Base-by-base conservation (phyloP, 805 yeast genomes). In the Zygoascus biomembranicola region DNA sequence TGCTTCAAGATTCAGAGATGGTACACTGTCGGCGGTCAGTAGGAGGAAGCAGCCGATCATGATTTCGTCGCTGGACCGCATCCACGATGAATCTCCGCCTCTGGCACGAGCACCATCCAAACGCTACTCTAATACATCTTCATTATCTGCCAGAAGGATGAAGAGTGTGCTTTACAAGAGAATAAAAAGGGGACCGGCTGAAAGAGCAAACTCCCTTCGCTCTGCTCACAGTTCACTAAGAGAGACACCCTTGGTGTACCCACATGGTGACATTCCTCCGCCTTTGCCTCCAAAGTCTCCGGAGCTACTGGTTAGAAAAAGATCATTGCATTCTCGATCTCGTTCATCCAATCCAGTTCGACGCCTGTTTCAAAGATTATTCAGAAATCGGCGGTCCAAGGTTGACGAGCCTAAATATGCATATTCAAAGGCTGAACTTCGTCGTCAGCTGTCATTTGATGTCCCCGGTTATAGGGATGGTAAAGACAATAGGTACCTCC, bases 11-110 rank as follows among this genome's bases (percentile, higher is more conserved):
- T 10, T 53, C 18, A 26, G 18, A 14, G 56, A 53, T 26, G 20
- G 44, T 32, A 52, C 55, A 10, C 37, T 23, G 26, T 46, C 47
- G 23, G 56, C 50, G 4, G 32, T 49, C 11, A 39, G 32, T 18
- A 31, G 19, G 10, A 28, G 51, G 26, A 53, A 42, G 28, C 45
- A 42, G 23, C 53, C 56, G 8, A 43, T 41, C 32, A 53, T 53
- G 56, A 44, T 49, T 13, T 19, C 37, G 2, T 35, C 39, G 13
- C 39, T 35, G 9, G 39, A 35, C 10, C 39, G 16, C 5, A 35
- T 35, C 13, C 16, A 11, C 39, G 39, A 35, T n/a, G 39, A n/a
- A n/a, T 11, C 13, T 13, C 39, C 39, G 4, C 16, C 39, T 35
- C 8, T 35, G 39, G 39, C 9, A 11, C 39, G 39, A 13, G 16